Evolutionary conservation across 768 basidiomycete genomes (phyloP), one percentile per base, ranked within the genome.

Genomic region (Mycena vitilis): DNA sequence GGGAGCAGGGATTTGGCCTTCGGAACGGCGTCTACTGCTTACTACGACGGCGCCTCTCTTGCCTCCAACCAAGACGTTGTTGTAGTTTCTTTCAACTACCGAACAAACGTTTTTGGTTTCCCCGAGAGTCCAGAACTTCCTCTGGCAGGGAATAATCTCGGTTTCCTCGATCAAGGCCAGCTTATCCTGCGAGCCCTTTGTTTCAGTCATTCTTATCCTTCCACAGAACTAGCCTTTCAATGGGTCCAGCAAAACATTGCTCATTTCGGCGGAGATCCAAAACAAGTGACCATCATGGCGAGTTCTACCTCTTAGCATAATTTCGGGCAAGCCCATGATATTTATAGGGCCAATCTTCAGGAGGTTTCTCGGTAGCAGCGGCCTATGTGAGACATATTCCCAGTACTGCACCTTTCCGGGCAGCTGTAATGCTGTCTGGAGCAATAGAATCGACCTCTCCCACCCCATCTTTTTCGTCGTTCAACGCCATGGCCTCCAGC

Each of bases 221-320:
- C 60, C 16, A 56, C 22, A 69, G 66, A 75, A 30, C 49, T 74
- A 13, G 79, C 77, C 5, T 64, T 79, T 7, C 40, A 45, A 20
- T 80, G 78, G 85, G 80, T 87, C 0, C 81, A 85, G 57, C 73
- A 79, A 58, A 82, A 88, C 66, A 83, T 87, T 55, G 76, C 71
- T 25, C 73, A 77, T 0, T 87, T 87, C 66, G 86, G 87, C 2
- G 44, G 57, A 4, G 57, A 59, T 15, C 38, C 44, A 3, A n/a
- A 23, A 18, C 57, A 47, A 34, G 44, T 59, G 4, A 57, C 56
- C 3, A 57, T 59, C 20, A 45, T 45, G 38, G 57, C 34, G 85
- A 5, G 44, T 49, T 20, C 6, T 10, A 4, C 44, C 13, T 5
- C 18, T 3, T 5, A 30, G 3, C 10, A 30, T 4, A 36, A 20